A percentile compares a stretch with the other conserved stretches of the same genome.
Conservation (phyloP, 441 rosid species). For the Pelargonium cotyledonis region DNA sequence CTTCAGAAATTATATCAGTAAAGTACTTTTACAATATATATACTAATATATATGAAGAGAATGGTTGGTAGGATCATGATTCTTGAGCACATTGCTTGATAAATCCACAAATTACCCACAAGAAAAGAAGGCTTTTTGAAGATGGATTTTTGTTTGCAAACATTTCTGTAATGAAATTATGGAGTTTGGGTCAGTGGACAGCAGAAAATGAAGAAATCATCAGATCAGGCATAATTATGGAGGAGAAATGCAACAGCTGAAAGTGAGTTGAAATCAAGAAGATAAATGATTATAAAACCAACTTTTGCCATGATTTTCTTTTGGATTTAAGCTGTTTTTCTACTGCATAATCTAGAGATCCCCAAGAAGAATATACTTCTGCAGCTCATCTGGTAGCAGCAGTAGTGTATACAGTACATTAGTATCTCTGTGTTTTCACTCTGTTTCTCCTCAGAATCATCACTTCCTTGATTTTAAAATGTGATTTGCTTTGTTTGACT, state of each 20-base stretch:
- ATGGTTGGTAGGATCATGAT: slow-evolving; percentile 5
- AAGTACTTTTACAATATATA: background rate
- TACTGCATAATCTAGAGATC: background rate
- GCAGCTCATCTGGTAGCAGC: background rate
- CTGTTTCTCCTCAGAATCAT: background rate
- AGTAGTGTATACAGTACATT: background rate
- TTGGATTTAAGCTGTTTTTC: slow-evolving; percentile 4
- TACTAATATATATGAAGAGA: background rate
- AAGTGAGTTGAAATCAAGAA: slow-evolving; percentile 6
- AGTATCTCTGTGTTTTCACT: background rate
- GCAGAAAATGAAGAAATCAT: too few relatives aligned
- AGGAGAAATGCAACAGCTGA: background rate
- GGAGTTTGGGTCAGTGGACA: too few relatives aligned
- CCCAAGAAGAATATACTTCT: slow-evolving; percentile 7
- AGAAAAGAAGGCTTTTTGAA: too few relatives aligned
- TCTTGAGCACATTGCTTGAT: background rate
- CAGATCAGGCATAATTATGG: background rate
- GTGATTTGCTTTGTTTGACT: slow-evolving; percentile 9
- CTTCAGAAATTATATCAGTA: slow-evolving; percentile 4
- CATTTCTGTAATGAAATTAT: too few relatives aligned
- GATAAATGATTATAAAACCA: background rate
- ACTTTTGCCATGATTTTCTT: slow-evolving; percentile 1
- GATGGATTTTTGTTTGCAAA: too few relatives aligned
- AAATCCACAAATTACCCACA: too few relatives aligned
- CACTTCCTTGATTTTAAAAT: background rate